Conservation (phyloP, 176 grass and related monocot species). For the Rhipidocladum racemiflorum region DNA sequence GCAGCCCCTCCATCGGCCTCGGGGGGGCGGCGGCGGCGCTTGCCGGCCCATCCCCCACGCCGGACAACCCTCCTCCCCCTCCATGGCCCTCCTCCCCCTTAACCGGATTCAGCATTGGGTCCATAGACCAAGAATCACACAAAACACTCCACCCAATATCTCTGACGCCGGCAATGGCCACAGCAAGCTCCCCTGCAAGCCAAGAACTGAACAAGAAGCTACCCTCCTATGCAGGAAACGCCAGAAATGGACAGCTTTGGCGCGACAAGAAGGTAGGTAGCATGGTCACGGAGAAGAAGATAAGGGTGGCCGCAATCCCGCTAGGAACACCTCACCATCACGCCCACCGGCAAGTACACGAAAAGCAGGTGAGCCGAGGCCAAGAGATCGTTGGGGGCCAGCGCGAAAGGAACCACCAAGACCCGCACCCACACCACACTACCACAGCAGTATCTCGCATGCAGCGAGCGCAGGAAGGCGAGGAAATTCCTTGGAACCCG, state of each 20-base stretch:
- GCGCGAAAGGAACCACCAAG: not conserved
- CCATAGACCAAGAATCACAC: constrained; percentile 25
- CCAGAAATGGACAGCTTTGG: not conserved
- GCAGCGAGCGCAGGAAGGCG: not conserved
- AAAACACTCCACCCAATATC: not conserved
- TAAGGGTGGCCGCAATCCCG: constrained; percentile 20
- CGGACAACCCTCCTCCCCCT: not conserved
- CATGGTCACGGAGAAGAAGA: not conserved
- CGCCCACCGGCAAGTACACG: constrained; percentile 8
- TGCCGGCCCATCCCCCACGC: not conserved
- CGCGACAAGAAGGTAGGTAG: not conserved
- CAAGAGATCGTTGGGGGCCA: not conserved
- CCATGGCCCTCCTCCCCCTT: constrained; percentile 63
- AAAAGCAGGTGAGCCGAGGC: not conserved
- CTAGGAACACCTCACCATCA: constrained; percentile 11
- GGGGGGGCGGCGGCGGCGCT: not conserved
- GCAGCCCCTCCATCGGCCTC: constrained; percentile 72
- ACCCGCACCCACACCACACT: not conserved
- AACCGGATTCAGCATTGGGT: constrained; percentile 50
- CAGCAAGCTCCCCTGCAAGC: not conserved
- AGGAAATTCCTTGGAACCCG: not conserved
- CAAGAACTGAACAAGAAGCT: not conserved
- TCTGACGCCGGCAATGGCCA: not conserved
- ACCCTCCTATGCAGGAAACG: not conserved
- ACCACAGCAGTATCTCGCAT: not conserved